Evolutionary conservation across 148 eudicot species (phyloP), one percentile per base, ranked within the genome.

Genomic region (Chenopodium formosanum): DNA sequence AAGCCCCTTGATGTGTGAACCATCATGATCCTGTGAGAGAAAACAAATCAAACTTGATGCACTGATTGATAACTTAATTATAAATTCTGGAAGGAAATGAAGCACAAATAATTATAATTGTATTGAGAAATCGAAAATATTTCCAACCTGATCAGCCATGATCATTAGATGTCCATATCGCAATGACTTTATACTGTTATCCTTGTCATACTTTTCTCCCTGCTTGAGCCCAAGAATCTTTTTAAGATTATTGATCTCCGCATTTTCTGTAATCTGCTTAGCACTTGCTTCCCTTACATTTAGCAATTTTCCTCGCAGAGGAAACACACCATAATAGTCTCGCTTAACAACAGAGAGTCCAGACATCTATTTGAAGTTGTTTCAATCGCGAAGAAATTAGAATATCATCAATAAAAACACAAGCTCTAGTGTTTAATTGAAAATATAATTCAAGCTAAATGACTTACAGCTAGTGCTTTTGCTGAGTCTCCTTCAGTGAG

Each of bases 401-500:
- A 34, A 34, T 65, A 14, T 2, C 17, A 17, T 9, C 23, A 47
- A 40, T 40, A 53, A 53, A 48, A 44, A 12, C 9, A n/a, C 27
- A 44, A 13, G 4, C 46, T 16, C 27, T 32, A 47, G 9, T 13
- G 17, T 66, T 23, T 16, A 70, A 7, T 20, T 16, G 17, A 52
- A 17, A 19, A 53, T 50, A 2, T 22, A 72, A 44, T 48, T 50
- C 9, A 70, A 52, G 63, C 75, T 44, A 11, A 47, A 75, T 11
- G 63, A 86, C 97, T 86, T 87, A 94, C 99, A 13, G 99, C 99
- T 83, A 96, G 98, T 23, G 94, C 91, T 86, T 90, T 91, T 22
- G 99, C 99, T 11, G 99, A 96, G 86, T 96, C 99, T 86, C 99
- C 99, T 90, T 96, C 98, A 12, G 99, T 96, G 69, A 96, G 87